phyloP scores from a whole-genome alignment of 768 basidiomycete species.

The Termitomyces titanicus region DNA sequence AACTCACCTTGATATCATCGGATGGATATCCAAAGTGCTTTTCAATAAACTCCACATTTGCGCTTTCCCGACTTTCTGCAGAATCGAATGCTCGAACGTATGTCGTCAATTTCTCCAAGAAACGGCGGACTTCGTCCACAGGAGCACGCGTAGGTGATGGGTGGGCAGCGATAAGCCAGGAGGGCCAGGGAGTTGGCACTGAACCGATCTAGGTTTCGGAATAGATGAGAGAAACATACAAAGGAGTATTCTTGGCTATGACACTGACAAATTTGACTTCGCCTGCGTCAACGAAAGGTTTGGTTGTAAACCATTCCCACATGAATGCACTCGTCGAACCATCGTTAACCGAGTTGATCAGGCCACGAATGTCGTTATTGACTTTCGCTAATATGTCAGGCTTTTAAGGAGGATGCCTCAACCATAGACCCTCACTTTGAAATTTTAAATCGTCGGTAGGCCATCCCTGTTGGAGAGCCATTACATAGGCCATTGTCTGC shows the following conservation, averaged over 20 bases:
- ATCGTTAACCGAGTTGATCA: conserved; percentile 85
- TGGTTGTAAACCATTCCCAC: conserved; percentile 90
- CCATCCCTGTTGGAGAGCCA: conserved; percentile 90
- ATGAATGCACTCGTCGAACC: conserved; percentile 88
- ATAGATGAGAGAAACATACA: not conserved
- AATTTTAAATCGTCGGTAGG: conserved; percentile 58
- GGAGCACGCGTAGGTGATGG: conserved; percentile 57
- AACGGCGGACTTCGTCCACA: conserved; percentile 43
- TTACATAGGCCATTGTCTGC: conserved; percentile 94
- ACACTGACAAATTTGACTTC: conserved; percentile 78
- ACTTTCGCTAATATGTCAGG: conserved; percentile 38
- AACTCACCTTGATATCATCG: conserved; percentile 69
- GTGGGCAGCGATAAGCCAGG: conserved; percentile 92
- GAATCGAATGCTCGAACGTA: conserved; percentile 70
- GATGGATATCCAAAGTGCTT: conserved; percentile 77
- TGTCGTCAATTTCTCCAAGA: conserved; percentile 59
- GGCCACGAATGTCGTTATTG: conserved; percentile 75
- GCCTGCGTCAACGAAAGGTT: conserved; percentile 72
- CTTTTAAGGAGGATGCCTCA: not conserved
- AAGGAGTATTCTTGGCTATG: not conserved
- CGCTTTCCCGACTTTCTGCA: conserved; percentile 47
- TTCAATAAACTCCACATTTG: conserved; percentile 73
- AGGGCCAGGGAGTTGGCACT: conserved; percentile 93
- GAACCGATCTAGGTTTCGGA: conserved; percentile 62
- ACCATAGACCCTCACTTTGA: conserved; percentile 44